phyloP scores from a whole-genome alignment of 2,329 filamentous ascomycete genomes.

The Elsinoe batatas region DNA sequence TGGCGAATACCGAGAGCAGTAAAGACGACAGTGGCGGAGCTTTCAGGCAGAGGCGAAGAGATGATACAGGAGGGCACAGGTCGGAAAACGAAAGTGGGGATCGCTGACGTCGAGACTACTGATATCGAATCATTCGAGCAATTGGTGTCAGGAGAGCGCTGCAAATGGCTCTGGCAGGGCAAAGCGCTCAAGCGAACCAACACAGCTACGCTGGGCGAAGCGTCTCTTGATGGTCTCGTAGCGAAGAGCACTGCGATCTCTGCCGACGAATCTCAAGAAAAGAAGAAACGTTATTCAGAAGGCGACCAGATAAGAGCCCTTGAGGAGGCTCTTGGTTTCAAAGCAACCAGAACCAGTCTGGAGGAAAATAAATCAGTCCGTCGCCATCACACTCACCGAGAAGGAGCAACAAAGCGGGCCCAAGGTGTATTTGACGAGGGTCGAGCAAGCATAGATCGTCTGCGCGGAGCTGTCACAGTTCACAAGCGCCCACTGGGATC shows the following conservation, averaged over 20 bases:
- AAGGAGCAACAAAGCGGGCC: neutral
- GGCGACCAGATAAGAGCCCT: neutral
- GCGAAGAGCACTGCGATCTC: neutral
- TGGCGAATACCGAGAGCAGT: conserved; percentile 91
- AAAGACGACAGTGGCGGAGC: conserved; percentile 87
- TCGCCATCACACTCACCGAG: neutral
- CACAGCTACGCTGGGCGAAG: conserved; percentile 13
- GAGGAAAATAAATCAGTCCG: neutral
- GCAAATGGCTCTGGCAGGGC: conserved; percentile 92
- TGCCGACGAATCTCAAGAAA: neutral
- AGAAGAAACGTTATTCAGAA: neutral
- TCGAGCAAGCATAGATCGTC: conserved; percentile 3
- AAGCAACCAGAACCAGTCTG: conserved; percentile 9
- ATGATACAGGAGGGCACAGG: conserved; percentile 93
- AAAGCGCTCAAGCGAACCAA: conserved; percentile 59
- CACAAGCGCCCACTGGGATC: neutral
- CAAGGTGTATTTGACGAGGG: conserved; percentile 12
- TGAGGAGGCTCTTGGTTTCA: neutral
- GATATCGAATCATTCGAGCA: conserved; percentile 78
- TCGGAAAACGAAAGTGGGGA: conserved; percentile 70
- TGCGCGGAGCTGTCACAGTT: conserved; percentile 1
- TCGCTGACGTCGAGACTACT: conserved; percentile 84
- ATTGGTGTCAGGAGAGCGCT: conserved; percentile 67
- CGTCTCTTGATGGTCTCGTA: conserved; percentile 3
- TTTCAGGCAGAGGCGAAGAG: conserved; percentile 87